Conservation (phyloP, 2,329 filamentous ascomycete species). For the Fusarium foetens region DNA sequence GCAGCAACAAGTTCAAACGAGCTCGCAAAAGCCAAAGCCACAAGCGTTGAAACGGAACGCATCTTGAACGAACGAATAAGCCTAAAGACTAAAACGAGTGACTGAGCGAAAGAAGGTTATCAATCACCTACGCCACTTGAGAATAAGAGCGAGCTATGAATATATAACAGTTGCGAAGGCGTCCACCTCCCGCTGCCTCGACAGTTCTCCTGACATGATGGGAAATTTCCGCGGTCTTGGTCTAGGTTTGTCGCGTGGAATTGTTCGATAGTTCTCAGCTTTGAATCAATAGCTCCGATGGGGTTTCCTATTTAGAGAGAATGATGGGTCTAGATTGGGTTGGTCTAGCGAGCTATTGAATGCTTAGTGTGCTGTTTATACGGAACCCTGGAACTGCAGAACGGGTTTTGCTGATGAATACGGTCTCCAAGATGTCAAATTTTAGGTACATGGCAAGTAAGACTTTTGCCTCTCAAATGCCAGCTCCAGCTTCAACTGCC, state of each 20-base stretch:
- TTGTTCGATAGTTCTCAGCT: constrained; percentile 20
- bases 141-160: background rate
- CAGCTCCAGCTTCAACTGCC: background rate
- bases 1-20: constrained; percentile 7
- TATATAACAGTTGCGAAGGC: background rate
- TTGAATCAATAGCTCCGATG: constrained; percentile 4
- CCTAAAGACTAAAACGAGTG: constrained; percentile 3
- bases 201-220: background rate
- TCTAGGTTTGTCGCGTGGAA: background rate
- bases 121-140: background rate
- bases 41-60: constrained; percentile 22
- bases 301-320: background rate
- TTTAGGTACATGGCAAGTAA: background rate
- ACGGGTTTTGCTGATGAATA: too few species aligned
- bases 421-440: background rate
- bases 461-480: background rate
- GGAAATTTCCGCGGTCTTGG: constrained; percentile 6
- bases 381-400: background rate
- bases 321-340: constrained; percentile 4
- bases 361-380: background rate
- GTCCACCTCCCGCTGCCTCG: constrained; percentile 3
- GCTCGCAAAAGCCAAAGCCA: constrained; percentile 16
- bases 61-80: constrained; percentile 25
- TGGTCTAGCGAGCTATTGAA: constrained; percentile 15
- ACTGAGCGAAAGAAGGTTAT: background rate